phyloP scores from a whole-genome alignment of 2,329 filamentous ascomycete species.

The Scedosporium aurantiacum region DNA sequence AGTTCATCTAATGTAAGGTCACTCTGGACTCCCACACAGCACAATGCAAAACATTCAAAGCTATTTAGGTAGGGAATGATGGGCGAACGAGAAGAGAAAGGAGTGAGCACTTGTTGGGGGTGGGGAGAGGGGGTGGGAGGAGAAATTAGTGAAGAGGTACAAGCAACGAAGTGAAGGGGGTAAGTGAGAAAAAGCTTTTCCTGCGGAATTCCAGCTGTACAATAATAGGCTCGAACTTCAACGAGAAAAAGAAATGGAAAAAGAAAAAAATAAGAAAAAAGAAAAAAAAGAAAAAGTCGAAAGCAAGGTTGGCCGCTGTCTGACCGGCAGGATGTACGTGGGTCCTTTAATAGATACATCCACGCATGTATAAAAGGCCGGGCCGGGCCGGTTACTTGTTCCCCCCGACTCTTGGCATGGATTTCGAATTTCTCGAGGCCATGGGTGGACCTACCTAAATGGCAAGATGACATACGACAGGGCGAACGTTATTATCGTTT shows the following conservation, averaged over 20 bases:
- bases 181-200: too few relatives aligned
- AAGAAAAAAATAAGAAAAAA: too few relatives aligned
- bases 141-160: too few relatives aligned
- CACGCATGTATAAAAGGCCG: neutral
- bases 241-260: too few relatives aligned
- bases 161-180: too few relatives aligned
- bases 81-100: too few relatives aligned
- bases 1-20: neutral
- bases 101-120: too few relatives aligned
- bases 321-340: neutral
- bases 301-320: neutral
- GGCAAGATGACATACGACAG: slow-evolving; percentile 1
- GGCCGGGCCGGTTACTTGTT: neutral
- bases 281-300: neutral
- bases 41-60: neutral
- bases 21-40: neutral
- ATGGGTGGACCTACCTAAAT: neutral
- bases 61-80: too few relatives aligned
- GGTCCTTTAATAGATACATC: neutral
- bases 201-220: too few relatives aligned
- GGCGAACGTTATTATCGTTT: neutral
- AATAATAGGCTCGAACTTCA: too few relatives aligned
- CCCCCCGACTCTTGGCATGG: neutral
- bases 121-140: too few relatives aligned
- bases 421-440: neutral